Percentiles rank a stretch among this genome's conserved stretches.
Evolutionary conservation across 768 basidiomycete genomes (phyloP).

Genomic region (Boletus pseudo-olivaceus): DNA sequence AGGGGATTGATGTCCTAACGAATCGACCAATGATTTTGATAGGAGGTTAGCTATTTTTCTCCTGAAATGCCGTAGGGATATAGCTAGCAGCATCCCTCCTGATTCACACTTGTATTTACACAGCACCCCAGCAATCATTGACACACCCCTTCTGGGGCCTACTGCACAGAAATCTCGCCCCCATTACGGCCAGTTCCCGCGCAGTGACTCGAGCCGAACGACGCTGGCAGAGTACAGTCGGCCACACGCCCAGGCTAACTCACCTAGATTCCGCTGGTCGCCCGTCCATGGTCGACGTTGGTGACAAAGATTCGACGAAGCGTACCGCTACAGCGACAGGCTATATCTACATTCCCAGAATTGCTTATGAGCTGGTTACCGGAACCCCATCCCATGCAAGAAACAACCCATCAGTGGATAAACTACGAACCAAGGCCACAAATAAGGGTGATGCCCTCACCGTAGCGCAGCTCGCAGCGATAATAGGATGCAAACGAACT

Average conservation of each 20-base stretch:
- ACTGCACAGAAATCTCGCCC: not conserved
- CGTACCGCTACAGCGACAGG: constrained; percentile 77
- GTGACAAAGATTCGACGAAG: constrained; percentile 54
- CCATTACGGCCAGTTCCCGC: not conserved
- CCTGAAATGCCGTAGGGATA: constrained; percentile 16
- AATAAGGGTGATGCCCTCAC: constrained; percentile 70
- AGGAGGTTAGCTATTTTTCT: constrained; percentile 73
- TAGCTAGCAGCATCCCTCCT: constrained; percentile 20
- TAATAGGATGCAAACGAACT: constrained; percentile 86
- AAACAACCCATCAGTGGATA: constrained; percentile 20
- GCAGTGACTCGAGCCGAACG: constrained; percentile 11
- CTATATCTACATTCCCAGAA: constrained; percentile 59
- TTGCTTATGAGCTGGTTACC: constrained; percentile 65
- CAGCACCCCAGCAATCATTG: constrained; percentile 16
- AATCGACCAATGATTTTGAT: constrained; percentile 92
- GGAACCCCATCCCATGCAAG: constrained; percentile 11
- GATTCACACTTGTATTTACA: constrained; percentile 19
- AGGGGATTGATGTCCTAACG: constrained; percentile 67
- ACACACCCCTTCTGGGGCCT: not conserved
- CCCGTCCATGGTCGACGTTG: constrained; percentile 82
- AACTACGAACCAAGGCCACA: constrained; percentile 47
- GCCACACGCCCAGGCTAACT: constrained; percentile 41
- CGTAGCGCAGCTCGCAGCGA: constrained; percentile 79
- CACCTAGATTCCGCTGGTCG: constrained; percentile 72
- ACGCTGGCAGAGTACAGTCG: constrained; percentile 20